Evolutionary conservation across 192 early-diverging fungal genomes (phyloP), one percentile per base, ranked within the genome.

Genomic region (Coemansia sp.): DNA sequence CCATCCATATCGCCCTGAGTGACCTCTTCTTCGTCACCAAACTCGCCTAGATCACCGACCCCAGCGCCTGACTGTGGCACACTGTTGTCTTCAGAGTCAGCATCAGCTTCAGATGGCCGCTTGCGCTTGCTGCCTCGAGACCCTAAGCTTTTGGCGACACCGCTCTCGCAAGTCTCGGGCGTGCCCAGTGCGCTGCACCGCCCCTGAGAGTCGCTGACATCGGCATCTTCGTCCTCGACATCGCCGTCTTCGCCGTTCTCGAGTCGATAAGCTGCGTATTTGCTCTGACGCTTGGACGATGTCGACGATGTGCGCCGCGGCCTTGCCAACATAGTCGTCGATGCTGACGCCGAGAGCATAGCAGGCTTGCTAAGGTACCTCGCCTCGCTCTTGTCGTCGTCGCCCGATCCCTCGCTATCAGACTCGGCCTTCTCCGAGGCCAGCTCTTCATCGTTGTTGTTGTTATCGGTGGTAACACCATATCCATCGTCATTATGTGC

Each of bases 191-290:
- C 40, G 61, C 71, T 73, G 10, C 35, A 49, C 43, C 20, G 20
- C 4, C 61, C 39, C 0, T 60, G 61, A 13, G 52, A 64, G 13
- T 45, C 62, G 20, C 45, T 45, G 27, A 4, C 47, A 16, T 59
- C 65, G 35, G 18, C 45, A n/a, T 39, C 69, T 29, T 73, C 71
- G 12, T 64, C 62, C 37, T 68, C 62, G 35, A 38, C 22, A 4
- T 43, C 62, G 18, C 64, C 69, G 38, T 52, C 65, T 41, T 64
- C 63, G 60, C 55, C 63, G 41, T 65, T 59, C 15, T 15, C 58
- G 18, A 59, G 35, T 7, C 37, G 35, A 16, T 59, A 35, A 12
- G 35, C 18, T 2, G 58, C 58, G 12, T 59, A 59, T 20, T 35
- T 35, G 12, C n/a, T 59, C 37, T 35, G 37, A 0, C 58, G 37